These are phyloP conservation scores for Phaffomyces antillensis DNA, from an alignment of 805 yeast genomes.

Conservation along the genomic window DNA sequence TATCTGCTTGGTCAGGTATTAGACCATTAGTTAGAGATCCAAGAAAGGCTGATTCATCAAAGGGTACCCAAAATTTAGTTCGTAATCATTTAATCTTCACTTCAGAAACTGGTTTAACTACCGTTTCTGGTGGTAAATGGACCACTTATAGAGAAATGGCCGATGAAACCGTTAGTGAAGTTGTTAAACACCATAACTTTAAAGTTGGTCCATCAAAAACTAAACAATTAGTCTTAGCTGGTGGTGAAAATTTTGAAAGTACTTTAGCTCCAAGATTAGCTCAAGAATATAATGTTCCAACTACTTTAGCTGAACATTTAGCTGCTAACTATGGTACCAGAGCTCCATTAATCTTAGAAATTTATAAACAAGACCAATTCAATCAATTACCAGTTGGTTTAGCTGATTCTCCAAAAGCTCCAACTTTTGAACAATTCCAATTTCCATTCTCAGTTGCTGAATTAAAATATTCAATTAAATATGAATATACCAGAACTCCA, in stretches of 20 bases:
- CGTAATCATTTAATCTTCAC: slow-evolving; percentile 79
- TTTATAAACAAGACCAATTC: slow-evolving; percentile 39
- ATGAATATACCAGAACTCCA: slow-evolving; percentile 86
- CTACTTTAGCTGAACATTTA: slow-evolving; percentile 72
- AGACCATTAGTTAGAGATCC: slow-evolving; percentile 92
- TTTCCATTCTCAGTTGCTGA: slow-evolving; percentile 91
- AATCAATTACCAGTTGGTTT: slow-evolving; percentile 64
- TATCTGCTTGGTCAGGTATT: slow-evolving; percentile 96
- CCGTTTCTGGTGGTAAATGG: slow-evolving; percentile 97
- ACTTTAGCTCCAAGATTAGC: slow-evolving; percentile 72
- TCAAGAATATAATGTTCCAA: slow-evolving; percentile 68
- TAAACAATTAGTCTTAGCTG: slow-evolving; percentile 50
- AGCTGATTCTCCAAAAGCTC: slow-evolving; percentile 31
- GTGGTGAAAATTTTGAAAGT: slow-evolving; percentile 74
- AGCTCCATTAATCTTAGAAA: slow-evolving; percentile 68
- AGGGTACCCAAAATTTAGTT: slow-evolving; percentile 77
- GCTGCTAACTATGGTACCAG: slow-evolving; percentile 86
- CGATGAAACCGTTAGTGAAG: slow-evolving; percentile 78
- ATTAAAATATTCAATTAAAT: slow-evolving; percentile 67
- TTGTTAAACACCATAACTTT: slow-evolving; percentile 44
- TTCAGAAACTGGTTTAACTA: slow-evolving; percentile 69
- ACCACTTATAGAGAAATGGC: slow-evolving; percentile 98
- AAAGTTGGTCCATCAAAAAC: slow-evolving; percentile 35
- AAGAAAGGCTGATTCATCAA: slow-evolving; percentile 34
- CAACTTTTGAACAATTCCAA: slow-evolving; percentile 46